Conservation (phyloP, 73 alveolate genomes). For the Diophrys appendiculata region DNA sequence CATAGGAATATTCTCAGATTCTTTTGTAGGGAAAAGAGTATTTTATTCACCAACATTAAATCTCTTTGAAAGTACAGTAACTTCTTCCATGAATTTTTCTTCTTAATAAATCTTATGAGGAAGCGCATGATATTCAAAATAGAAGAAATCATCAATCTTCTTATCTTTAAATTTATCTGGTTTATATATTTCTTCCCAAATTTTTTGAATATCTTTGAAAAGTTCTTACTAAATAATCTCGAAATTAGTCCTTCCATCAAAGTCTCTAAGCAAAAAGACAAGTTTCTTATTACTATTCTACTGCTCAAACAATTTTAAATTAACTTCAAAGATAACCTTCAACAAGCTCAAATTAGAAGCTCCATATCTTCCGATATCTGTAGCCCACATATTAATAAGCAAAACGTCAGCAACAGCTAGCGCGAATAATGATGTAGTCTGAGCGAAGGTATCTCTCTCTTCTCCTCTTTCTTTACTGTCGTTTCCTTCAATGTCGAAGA, state of each 20-base stretch:
- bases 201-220: slow-evolving; percentile 58
- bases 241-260: slow-evolving; percentile 64
- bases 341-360: slow-evolving; percentile 81
- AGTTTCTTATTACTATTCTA: slow-evolving; percentile 74
- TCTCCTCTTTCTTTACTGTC: slow-evolving; percentile 85
- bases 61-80: slow-evolving; percentile 50
- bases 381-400: slow-evolving; percentile 85
- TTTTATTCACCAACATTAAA: slow-evolving; percentile 26
- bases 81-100: slow-evolving; percentile 61
- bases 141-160: slow-evolving; percentile 62
- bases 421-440: slow-evolving; percentile 81
- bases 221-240: slow-evolving; percentile 44
- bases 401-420: slow-evolving; percentile 82
- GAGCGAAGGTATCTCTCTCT: slow-evolving; percentile 73
- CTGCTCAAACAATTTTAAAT: slow-evolving; percentile 72
- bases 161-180: slow-evolving; percentile 64
- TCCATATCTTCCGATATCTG: slow-evolving; percentile 83
- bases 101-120: slow-evolving; percentile 75
- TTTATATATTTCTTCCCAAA: slow-evolving; percentile 78
- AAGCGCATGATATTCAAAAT: slow-evolving; percentile 75
- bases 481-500: slow-evolving; percentile 84
- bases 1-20: slow-evolving; percentile 66
- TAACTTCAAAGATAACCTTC: slow-evolving; percentile 81
- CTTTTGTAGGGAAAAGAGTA: slow-evolving; percentile 35
- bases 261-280: slow-evolving; percentile 80